phyloP scores from a whole-genome alignment of 129 eudicot species.

The Daucus carota region DNA sequence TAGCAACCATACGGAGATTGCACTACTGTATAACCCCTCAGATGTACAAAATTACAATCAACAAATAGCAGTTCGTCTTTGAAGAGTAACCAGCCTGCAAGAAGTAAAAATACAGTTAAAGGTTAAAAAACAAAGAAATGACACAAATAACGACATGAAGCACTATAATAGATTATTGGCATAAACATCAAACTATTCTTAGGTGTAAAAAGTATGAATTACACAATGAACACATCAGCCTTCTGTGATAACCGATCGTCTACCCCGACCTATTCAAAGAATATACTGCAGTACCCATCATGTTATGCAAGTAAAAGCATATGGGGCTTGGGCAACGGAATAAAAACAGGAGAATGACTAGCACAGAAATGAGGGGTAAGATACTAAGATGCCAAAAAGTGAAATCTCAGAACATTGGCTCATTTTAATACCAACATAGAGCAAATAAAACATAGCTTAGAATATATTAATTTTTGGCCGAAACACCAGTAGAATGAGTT shows the following conservation, averaged over 20 bases:
- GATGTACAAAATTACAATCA: background rate
- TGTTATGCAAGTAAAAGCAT: background rate
- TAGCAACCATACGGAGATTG: background rate
- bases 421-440: background rate
- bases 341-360: background rate
- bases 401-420: background rate
- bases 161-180: background rate
- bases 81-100: slow-evolving; percentile 6
- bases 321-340: background rate
- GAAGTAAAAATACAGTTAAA: background rate
- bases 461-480: too few relatives aligned
- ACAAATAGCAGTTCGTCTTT: background rate
- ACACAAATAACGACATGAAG: background rate
- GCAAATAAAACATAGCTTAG: background rate
- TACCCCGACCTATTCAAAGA: background rate
- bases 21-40: background rate
- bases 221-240: background rate
- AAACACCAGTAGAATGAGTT: background rate
- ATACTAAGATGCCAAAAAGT: background rate
- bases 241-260: background rate
- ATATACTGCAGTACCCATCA: background rate
- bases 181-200: background rate
- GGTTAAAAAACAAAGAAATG: background rate
- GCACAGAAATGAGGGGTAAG: background rate
- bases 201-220: background rate